Base-by-base conservation (phyloP, 345 rosid species). In the Salix udensis region DNA sequence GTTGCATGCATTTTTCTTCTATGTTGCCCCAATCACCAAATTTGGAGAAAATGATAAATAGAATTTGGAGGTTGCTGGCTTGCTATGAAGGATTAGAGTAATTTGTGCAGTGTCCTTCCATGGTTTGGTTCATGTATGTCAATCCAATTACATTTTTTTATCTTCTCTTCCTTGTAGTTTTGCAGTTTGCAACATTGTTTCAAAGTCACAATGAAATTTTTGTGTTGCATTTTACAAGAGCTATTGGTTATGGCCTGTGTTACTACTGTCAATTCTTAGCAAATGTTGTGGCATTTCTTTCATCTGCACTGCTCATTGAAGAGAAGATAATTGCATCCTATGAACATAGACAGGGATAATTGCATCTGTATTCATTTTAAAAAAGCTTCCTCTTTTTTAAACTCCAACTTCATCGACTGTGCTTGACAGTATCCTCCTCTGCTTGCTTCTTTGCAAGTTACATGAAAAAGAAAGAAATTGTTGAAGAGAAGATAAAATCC, bases 41-140 rank as follows among this genome's bases (percentile, higher is more conserved):
- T 26, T 40, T 19, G 9, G 55, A 6, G 28, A 36, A 55, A 68
- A 62, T 28, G 18, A 52, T 77, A 8, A 13, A 14, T 68, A 34
- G 50, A 46, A 78, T 71, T 48, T 55, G 80, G 73, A 75, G 68
- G 26, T 26, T 65, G 37, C 58, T 74, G 70, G 74, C 65, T 73
- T 67, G 77, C 34, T 65, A 34, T 4, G 61, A 48, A 66, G 84
- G 58, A 68, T 48, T 50, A 66, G 30, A 36, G 53, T 53, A 75
- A 64, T 40, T 77, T 52, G 75, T 55, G 66, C 70, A 76, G 73
- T 46, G 66, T 65, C 68, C 68, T 50, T 76, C 52, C 50, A 76
- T 82, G 76, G 80, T 72, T 83, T 82, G 76, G 37, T 6, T 77
- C n/a, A 79, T 82, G 84, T 21, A 18, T 5, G 42, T 44, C 28